Conservation (phyloP, 805 yeast genomes). For the Suhomyces pyralidae region DNA sequence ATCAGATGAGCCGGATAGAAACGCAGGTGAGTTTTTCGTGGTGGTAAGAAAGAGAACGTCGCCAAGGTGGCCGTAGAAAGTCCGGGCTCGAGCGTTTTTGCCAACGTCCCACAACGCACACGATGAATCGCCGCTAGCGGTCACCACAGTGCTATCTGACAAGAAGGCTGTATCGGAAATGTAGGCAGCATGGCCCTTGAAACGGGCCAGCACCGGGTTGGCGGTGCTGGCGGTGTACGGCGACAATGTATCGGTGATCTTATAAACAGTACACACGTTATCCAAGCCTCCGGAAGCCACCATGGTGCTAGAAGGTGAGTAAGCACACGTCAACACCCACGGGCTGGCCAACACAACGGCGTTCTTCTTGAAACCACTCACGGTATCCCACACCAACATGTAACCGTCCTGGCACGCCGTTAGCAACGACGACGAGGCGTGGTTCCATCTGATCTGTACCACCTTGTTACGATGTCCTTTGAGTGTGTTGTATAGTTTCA, state of each 20-base stretch:
- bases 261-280: constrained; percentile 70
- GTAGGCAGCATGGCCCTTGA: constrained; percentile 82
- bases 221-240: not conserved
- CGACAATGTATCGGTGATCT: not conserved
- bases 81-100: constrained; percentile 51
- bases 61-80: constrained; percentile 65
- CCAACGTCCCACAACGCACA: constrained; percentile 76
- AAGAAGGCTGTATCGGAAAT: constrained; percentile 71
- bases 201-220: constrained; percentile 37
- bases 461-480: constrained; percentile 75
- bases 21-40: constrained; percentile 26
- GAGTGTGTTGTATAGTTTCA: constrained; percentile 37
- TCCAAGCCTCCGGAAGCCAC: constrained; percentile 84
- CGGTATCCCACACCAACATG: constrained; percentile 78
- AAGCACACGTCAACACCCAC: constrained; percentile 76
- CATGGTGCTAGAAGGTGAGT: constrained; percentile 60
- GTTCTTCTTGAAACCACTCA: constrained; percentile 64
- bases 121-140: constrained; percentile 82
- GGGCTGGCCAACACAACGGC: constrained; percentile 72
- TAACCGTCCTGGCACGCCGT: constrained; percentile 87
- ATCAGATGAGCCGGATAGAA: constrained; percentile 67
- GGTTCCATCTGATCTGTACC: constrained; percentile 65
- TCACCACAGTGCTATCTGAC: constrained; percentile 47
- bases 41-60: constrained; percentile 56
- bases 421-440: constrained; percentile 55